Evolutionary conservation across 768 basidiomycete species (phyloP), one percentile per base, ranked within the genome.

Genomic region (Omphalotus guepiniiformis): DNA sequence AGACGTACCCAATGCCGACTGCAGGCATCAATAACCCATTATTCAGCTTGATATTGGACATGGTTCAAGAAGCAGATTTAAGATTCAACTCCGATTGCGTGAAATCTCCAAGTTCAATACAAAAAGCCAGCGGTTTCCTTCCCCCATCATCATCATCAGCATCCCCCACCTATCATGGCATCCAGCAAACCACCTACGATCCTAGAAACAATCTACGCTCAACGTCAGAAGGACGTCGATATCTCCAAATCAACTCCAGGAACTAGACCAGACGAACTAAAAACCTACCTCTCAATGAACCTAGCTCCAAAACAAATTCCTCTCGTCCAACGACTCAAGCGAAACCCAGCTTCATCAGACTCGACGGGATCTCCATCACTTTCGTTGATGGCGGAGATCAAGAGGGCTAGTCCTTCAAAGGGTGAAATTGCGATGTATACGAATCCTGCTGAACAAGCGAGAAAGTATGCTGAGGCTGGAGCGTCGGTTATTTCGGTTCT

Each of bases 331-430:
- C 82, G 87, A 7, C 66, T 88, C 46, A 74, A 68, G 50, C 55
- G 55, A 16, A 68, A 64, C 37, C 66, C 68, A 22, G n/a, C n/a
- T n/a, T n/a, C n/a, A n/a, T 64, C 63, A 25, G 53, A 61, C 15
- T 45, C 51, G 15, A 60, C 63, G 7, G 30, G 51, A 19, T 42
- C 48, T 44, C 61, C 63, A 6, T 69, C 65, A 1, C 64, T 69
- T 6, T 80, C 87, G 1, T 72, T 92, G 43, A 86, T 92, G 80
- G 88, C 89, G 6, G 89, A 92, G 65, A 83, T 92, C 66, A 93
- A 93, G 63, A 87, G 90, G 11, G 91, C 91, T 0, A 85, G 82
- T n/a, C 90, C 91, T 0, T 88, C 84, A 46, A 92, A 92, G 59
- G 90, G 90, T 26, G 72, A 80, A 50, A 91, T 93, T 55, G 80